Evolutionary conservation across 805 yeast genomes (phyloP).

Genomic region (Trichomonascus vanleenenianus): DNA sequence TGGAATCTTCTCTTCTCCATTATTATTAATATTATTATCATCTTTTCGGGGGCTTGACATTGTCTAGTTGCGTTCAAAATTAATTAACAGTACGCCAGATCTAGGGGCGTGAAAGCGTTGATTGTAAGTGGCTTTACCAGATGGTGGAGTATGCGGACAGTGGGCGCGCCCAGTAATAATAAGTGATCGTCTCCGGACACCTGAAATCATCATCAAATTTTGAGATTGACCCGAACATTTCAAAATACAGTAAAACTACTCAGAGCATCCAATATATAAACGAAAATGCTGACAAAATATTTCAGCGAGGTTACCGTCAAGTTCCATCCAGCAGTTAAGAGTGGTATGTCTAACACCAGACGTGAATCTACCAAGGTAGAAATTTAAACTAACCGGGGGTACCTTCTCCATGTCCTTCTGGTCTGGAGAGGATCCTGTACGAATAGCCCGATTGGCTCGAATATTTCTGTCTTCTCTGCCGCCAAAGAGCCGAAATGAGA

Average conservation of each 20-base stretch:
- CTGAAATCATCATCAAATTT: too few species aligned
- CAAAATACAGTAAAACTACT: too few species aligned
- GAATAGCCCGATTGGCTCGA: slow-evolving; percentile 65
- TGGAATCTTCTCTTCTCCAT: slow-evolving; percentile 16
- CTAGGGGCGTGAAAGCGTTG: too few species aligned
- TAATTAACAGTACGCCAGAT: too few species aligned
- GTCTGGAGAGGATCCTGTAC: too few species aligned
- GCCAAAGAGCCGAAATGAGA: slow-evolving; percentile 53
- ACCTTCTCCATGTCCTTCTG: not conserved
- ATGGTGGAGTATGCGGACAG: too few species aligned
- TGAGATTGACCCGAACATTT: too few species aligned
- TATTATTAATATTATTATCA: too few species aligned
- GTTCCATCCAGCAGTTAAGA: slow-evolving; percentile 69
- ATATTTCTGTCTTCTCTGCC: slow-evolving; percentile 75
- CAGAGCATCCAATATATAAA: not conserved
- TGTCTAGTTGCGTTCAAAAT: too few species aligned
- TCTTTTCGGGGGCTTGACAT: not conserved
- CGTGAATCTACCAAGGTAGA: not conserved
- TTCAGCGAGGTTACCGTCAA: slow-evolving; percentile 68
- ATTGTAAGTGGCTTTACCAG: too few species aligned
- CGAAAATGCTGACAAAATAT: slow-evolving; percentile 78
- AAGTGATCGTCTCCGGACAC: too few species aligned
- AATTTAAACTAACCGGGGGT: not conserved
- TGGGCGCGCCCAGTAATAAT: too few species aligned
- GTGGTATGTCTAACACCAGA: slow-evolving; percentile 35